Evolutionary conservation across 164 flowering plant species (phyloP), one percentile per base, ranked within the genome.

Genomic region (Stephania japonica): DNA sequence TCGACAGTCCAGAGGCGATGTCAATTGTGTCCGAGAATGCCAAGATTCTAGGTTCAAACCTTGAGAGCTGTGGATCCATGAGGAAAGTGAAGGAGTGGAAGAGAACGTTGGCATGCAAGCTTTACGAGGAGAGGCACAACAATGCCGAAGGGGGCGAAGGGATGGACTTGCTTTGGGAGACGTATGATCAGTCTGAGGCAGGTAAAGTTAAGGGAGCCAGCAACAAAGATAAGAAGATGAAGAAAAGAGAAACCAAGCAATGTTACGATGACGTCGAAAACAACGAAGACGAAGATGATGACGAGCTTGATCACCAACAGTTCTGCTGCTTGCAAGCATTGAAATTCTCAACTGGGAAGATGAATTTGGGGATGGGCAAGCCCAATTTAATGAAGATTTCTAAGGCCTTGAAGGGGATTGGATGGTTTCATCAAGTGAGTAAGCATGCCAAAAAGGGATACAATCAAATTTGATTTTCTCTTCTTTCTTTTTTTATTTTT

Each of bases 101-200:
- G 78, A 85, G 93, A 77, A 92, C 99, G 3, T 53, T 95, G 67
- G 99, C 96, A 0, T 90, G 98, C 84, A 92, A 91, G 85, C 91
- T 95, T 8, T 95, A 85, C 38, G 97, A 95, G 75, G 99, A 95
- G 74, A 75, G 94, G 59, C 86, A 89, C 78, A 88, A 89, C 78
- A 88, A 81, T 62, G 82, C 42, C 12, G 83, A 72, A 5, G 90
- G 80, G 8, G 77, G 80, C 0, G 94, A 90, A 80, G 95, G 90
- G 10, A 94, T 94, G 97, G 98, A 95, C 72, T 70, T 80, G 75
- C 85, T 95, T 8, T 95, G 99, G 99, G 99, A 95, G 85, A 78
- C 86, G 23, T 81, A 90, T 59, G 99, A 32, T 32, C 38, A 92
- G 80, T 70, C 78, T 0, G 87, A 87, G 7, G 69, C 84, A 0